Evolutionary conservation across 169 alveolate species (phyloP), one percentile per base, ranked within the genome.

Genomic region (Eimeria tenella): DNA sequence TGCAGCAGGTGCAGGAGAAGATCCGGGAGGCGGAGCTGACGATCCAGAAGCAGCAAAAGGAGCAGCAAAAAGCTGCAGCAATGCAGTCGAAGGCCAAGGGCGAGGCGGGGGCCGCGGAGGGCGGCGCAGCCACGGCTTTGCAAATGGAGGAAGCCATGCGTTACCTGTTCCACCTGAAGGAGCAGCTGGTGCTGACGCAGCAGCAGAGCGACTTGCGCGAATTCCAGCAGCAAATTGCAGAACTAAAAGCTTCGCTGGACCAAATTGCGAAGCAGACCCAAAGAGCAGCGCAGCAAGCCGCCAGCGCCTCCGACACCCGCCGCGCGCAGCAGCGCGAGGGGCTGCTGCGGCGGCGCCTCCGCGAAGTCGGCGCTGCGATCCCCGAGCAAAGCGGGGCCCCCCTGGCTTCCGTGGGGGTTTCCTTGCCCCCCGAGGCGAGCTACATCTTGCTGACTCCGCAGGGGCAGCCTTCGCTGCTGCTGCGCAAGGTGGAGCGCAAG

Each of bases 1-100:
- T 91, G 52, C 92, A 79, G 95, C 95, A 91, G 86, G 75, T 91
- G 95, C 95, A 91, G 86, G 92, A 91, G 68, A 86, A 81, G 77
- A 63, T 91, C n/a, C 79, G 68, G 73, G 95, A 91, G 65, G 92
- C 88, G n/a, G 95, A 91, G 87, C 53, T 52, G 79, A 86, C 88
- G 42, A 79, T 91, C 42, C 86, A 86, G 92, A 60, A 91, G 52
- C 95, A 81, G 79, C 83, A 71, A 65, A 79, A 79, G 75, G 95
- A 91, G 79, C 90, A 65, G 55, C 95, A 91, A 75, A 49, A 77
- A 56, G 52, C 25, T 25, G n/a, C 8, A 4, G 84, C 23, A 5
- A 79, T 23, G 23, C 79, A 84, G 63, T 58, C 62, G 52, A 84
- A 84, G 52, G 49, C 2, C 13, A 62, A 58, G 15, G 68, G 84